Evolutionary conservation across 805 yeast genomes (phyloP), one percentile per base, ranked within the genome.

Genomic region (Metschnikowia arizonensis): DNA sequence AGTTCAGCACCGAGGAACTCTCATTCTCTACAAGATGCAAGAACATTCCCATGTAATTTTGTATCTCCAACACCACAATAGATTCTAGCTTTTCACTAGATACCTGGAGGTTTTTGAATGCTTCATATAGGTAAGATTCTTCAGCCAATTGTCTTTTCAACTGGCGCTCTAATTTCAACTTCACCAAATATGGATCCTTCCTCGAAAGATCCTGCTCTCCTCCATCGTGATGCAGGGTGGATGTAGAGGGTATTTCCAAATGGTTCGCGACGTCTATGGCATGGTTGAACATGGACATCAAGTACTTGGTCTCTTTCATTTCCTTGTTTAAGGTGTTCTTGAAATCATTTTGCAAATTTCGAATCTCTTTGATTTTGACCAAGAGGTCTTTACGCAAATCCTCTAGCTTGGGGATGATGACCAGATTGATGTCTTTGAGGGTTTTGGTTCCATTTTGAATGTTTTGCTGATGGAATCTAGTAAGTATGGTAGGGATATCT

Each of bases 71-170:
- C 29, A 85, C 88, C 18, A 93, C 93, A 49, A 88, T 91, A 56
- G 85, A 82, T 53, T 71, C 99, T 50, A 93, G 75, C 60, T 89
- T 93, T 46, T 83, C 82, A 40, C 96, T 97, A 1, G 96, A 84
- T 30, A 80, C 79, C 68, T 91, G 96, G 54, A 90, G 74, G 64
- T 91, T 90, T 54, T 82, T 73, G 62, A 78, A 91, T 0, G 97
- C 96, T 62, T 90, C 96, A 59, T 88, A 88, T 38, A 91, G 71
- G 58, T 82, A 85, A 64, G 84, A 85, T 63, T 91, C 97, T 64
- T 88, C 97, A 15, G 76, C 74, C 36, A 91, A 64, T 62, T 88
- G 96, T 53, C 76, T 78, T 56, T 77, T 82, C 57, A 93, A 78
- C 63, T 85, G 91, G 59, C 80, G 75, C 55, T 91, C 96, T 52